Evolutionary conservation across 768 basidiomycete genomes (phyloP), one percentile per base, ranked within the genome.

Genomic region (Tulasnella sp.): DNA sequence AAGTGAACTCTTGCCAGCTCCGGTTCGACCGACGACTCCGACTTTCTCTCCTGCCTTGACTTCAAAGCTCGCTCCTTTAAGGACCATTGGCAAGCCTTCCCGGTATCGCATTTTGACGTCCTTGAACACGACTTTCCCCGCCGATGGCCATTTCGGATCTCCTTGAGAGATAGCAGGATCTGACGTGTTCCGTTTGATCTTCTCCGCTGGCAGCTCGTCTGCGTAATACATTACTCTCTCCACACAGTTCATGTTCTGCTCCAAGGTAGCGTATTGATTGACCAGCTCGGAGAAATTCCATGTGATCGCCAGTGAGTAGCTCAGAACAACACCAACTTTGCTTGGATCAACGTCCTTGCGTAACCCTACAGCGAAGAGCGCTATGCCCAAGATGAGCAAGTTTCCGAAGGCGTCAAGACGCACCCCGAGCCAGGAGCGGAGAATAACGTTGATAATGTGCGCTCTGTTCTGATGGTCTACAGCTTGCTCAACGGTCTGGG

Each of bases 181-280:
- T 78, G 79, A 0, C 77, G 70, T 15, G 82, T 64, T 34, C 79
- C 72, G 58, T 83, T 77, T 1, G 82, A 73, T 1, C 82, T 75
- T 64, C 92, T 89, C 62, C 90, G 83, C 61, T 90, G 87, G 15
- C n/a, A 95, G 69, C 25, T 78, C 73, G 16, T 74, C 73, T 35
- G 81, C 79, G 59, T 95, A 95, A 61, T 89, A 76, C 3, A 88
- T 67, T 15, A 96, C 71, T 22, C 91, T 81, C 62, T 87, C 84
- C 6, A 86, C 83, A n/a, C 79, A 77, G 28, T 61, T 67, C 66
- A 75, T 89, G 87, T 2, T 88, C 75, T 32, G 73, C 76, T 45
- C 90, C 66, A 59, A 88, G 83, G 60, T 87, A 90, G 0, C 85
- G 81, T 5, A 95, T 68, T 13, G 65, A 63, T 27, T 71, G 56